Percentiles rank a stretch among this genome's conserved stretches.
These are phyloP conservation scores for Hydnum rufescens DNA, from an alignment of 768 basidiomycete genomes.

Conservation along the genomic window DNA sequence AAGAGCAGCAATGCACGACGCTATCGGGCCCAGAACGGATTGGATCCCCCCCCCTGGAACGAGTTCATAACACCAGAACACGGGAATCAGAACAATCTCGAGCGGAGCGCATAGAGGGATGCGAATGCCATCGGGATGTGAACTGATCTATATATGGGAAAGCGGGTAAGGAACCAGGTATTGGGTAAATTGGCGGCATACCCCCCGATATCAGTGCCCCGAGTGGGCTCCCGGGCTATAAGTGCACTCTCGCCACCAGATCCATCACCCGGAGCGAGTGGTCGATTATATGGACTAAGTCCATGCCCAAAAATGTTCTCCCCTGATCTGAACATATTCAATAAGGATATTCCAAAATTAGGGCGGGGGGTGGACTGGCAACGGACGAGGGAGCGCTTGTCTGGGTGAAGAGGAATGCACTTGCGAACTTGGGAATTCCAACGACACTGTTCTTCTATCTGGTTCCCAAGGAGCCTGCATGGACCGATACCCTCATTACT, in stretches of 20 bases:
- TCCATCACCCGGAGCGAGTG: constrained; percentile 56
- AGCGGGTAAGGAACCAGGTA: background rate
- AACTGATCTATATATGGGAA: constrained; percentile 31
- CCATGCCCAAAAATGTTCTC: constrained; percentile 69
- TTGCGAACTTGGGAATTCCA: constrained; percentile 42
- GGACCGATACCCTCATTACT: constrained; percentile 50
- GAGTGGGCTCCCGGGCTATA: constrained; percentile 27
- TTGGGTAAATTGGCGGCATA: constrained; percentile 15
- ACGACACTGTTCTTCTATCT: constrained; percentile 37
- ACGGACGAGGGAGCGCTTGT: constrained; percentile 64
- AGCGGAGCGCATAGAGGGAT: constrained; percentile 51
- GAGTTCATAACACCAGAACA: constrained; percentile 47
- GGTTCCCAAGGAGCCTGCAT: constrained; percentile 40
- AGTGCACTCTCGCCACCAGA: constrained; percentile 77
- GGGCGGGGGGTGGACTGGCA: constrained; percentile 19
- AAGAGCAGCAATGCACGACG: constrained; percentile 34
- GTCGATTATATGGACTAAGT: constrained; percentile 50
- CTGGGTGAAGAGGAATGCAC: constrained; percentile 51
- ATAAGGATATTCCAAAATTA: background rate
- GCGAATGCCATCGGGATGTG: constrained; percentile 50
- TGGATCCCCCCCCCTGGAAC: constrained; percentile 49
- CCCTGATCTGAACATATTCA: constrained; percentile 54
- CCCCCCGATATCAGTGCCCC: constrained; percentile 77
- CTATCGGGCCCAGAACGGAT: constrained; percentile 59
- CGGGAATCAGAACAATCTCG: constrained; percentile 49